Evolutionary conservation across 257 asterid species (phyloP), one percentile per base, ranked within the genome.

Genomic region (Solanum chiquidenum): DNA sequence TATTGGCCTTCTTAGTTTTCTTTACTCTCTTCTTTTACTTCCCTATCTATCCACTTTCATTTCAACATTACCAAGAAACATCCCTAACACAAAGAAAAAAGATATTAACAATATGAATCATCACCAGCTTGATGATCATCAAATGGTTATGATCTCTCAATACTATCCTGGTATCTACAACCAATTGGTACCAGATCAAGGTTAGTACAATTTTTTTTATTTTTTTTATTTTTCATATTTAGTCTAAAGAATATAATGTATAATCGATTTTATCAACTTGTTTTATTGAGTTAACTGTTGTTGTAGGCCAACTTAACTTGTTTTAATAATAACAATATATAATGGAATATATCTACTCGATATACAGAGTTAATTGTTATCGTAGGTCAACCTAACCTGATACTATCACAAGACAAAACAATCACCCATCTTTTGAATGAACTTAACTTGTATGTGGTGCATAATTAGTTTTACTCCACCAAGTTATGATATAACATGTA

Each of bases 91-190:
- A 64, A 64, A 38, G 49, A 23, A 13, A 13, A 49, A 38, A 42
- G 8, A 82, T 37, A 82, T 16, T 20, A 91, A 6, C 46, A 33
- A 33, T 33, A 90, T 90, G 92, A 75, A 79, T 86, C 76, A 89
- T 87, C 66, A 89, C 37, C 89, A 90, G 7, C 23, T 86, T 25
- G 91, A 92, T 83, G 94, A 69, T 66, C 74, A 92, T 77, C 93
- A 91, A 87, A 88, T 91, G 94, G 75, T 82, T 20, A 91, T 52
- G 62, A 52, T 92, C 46, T 94, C 96, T 40, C 93, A 93, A 88
- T 93, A 93, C 88, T 77, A 91, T 88, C 90, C 92, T 23, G 92
- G 80, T 25, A 88, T 87, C 20, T 89, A 83, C 88, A 52, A 49
- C 71, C 93, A 91, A 33, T 40, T 90, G 23, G 79, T 88, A 58